Base-by-base conservation (phyloP, 805 yeast genomes). In the Groenewaldozyma tartarivorans region DNA sequence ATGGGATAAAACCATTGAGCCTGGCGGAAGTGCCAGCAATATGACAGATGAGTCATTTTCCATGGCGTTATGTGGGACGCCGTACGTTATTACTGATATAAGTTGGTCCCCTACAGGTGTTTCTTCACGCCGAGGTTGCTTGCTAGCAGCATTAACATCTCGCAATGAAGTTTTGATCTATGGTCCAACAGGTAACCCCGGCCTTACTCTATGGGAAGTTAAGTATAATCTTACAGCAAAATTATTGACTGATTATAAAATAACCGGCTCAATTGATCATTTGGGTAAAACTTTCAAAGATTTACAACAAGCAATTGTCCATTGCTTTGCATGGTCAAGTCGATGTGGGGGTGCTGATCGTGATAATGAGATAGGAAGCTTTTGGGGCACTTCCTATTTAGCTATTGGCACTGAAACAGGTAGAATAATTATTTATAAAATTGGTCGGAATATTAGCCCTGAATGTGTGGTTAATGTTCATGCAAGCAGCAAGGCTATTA, bases 91-190 rank as follows among this genome's bases (percentile, higher is more conserved):
- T 18, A 44, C 50, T 3, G 50, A 49, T 24, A 18, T 44, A 7
- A 46, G 33, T 5, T 50, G 54, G 54, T 48, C 52, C 3, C 51
- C 54, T 13, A 43, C 47, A 1, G 53, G 53, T 3, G 20, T 45
- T 36, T 45, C 47, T 3, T 19, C 22, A 13, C 34, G 26, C 17
- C 21, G 38, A 4, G 39, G 47, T 30, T 43, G 41, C 9, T 16
- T 43, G 11, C 42, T 49, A 11, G 46, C 44, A 7, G 42, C 36
- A 2, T 33, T 49, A 22, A 43, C 49, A 3, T 31, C 45, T n/a
- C 38, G 42, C 5, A 37, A 41, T 24, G 51, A 49, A 20, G 48
- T 40, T 1, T 27, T 43, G 21, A 18, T 49, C 11, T 49, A 36
- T 36, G 45, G 38, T 18, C 41, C 46, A 5, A 16, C 11, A 6